Percentiles rank a stretch among this genome's conserved stretches.
Evolutionary conservation across 306 rosid species (phyloP).

Genomic region (Lagenaria siceraria): DNA sequence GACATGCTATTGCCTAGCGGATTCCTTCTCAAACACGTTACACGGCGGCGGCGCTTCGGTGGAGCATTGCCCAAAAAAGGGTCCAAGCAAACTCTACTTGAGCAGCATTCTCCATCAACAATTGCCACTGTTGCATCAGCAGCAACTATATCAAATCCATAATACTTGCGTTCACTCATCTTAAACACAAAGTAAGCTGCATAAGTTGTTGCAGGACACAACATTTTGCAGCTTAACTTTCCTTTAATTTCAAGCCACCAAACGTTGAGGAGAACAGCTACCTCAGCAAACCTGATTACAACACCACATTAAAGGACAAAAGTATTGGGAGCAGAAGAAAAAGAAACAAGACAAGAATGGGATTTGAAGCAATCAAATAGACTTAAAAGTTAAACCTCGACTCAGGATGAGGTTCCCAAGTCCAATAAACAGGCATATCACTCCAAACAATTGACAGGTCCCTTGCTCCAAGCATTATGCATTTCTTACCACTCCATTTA

Average conservation of each 20-base stretch:
- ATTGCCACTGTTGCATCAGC: not conserved
- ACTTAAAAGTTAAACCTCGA: not conserved
- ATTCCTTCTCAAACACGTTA: not conserved
- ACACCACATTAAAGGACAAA: not conserved
- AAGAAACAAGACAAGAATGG: not conserved
- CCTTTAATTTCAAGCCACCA: constrained; percentile 8
- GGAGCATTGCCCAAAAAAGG: not conserved
- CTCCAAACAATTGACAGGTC: constrained; percentile 4
- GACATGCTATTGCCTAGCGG: not conserved
- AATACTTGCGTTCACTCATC: not conserved
- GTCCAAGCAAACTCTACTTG: not conserved
- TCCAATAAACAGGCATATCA: not conserved
- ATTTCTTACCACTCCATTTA: constrained; percentile 10
- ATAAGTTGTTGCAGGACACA: constrained; percentile 6
- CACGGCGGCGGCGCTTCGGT: not conserved
- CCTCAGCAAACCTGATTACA: constrained; percentile 6
- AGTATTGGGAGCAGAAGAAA: not conserved
- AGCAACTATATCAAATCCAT: not conserved
- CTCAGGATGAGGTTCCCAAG: constrained; percentile 1
- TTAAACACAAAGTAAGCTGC: constrained; percentile 12
- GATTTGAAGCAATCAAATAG: not conserved
- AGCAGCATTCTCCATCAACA: not conserved
- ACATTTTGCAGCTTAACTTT: not conserved
- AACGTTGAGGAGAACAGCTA: not conserved
- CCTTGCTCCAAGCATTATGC: constrained; percentile 11